Evolutionary conservation across 2,329 filamentous ascomycete species (phyloP).

Genomic region (Hawksworthiomyces lignivorus): DNA sequence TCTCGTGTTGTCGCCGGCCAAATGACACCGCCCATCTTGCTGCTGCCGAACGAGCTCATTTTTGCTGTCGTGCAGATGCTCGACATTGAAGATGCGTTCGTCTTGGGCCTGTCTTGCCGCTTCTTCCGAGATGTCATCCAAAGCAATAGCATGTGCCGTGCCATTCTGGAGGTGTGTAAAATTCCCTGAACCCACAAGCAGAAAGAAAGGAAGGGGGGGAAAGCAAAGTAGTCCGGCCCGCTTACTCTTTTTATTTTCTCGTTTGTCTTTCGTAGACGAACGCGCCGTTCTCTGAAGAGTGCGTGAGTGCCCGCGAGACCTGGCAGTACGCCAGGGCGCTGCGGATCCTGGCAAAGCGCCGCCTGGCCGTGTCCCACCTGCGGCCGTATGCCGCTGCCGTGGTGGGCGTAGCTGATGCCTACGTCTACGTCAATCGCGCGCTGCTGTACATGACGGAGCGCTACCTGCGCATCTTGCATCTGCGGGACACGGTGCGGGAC

Average conservation of each 20-base stretch:
- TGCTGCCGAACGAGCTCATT: slow-evolving; percentile 57
- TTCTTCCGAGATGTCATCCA: slow-evolving; percentile 42
- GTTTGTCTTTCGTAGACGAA: slow-evolving; percentile 2
- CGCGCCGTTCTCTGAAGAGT: slow-evolving; percentile 4
- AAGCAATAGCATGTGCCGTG: slow-evolving; percentile 49
- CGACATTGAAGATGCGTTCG: slow-evolving; percentile 49
- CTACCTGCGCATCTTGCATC: slow-evolving; percentile 49
- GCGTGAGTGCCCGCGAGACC: neutral
- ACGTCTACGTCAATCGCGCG: slow-evolving; percentile 50
- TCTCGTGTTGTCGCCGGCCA: too few relatives aligned
- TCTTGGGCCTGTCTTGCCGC: slow-evolving; percentile 45
- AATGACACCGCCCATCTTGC: slow-evolving; percentile 23
- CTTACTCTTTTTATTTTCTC: neutral
- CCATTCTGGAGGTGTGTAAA: slow-evolving; percentile 47
- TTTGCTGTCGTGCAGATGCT: slow-evolving; percentile 48
- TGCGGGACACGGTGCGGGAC: slow-evolving; percentile 38
- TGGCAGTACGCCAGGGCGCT: slow-evolving; percentile 45
- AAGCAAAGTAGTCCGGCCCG: neutral
- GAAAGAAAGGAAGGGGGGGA: too few relatives aligned
- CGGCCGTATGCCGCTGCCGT: slow-evolving; percentile 54
- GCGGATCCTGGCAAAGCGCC: slow-evolving; percentile 52
- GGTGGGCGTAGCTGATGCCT: slow-evolving; percentile 23
- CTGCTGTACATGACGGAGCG: slow-evolving; percentile 53
- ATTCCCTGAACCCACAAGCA: neutral
- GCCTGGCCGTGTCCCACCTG: slow-evolving; percentile 51